A percentile compares a stretch with the other conserved stretches of the same genome.
Conservation (phyloP, 495 filamentous ascomycete species). For the Penicillium soppii region DNA sequence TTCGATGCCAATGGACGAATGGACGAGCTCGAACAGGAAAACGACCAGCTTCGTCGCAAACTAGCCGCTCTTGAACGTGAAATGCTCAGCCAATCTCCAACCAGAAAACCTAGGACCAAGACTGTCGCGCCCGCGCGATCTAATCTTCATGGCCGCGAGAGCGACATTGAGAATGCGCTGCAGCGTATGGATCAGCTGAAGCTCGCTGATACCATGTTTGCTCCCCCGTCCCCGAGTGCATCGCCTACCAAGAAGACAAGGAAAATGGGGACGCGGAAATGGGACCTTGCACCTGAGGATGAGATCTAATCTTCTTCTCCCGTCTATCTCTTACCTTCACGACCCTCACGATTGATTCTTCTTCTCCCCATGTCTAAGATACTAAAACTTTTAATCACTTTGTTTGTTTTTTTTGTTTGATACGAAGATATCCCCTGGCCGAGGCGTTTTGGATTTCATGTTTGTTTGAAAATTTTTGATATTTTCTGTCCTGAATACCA, state of each 20-base stretch:
- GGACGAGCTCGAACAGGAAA: slow-evolving; percentile 48
- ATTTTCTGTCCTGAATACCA: slow-evolving; percentile 1
- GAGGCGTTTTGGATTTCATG: slow-evolving; percentile 20
- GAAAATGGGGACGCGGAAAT: slow-evolving; percentile 56
- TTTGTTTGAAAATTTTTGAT: slow-evolving; percentile 1
- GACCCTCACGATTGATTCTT: slow-evolving; percentile 23
- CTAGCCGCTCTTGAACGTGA: slow-evolving; percentile 49
- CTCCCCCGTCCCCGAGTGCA: slow-evolving; percentile 21
- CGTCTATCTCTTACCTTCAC: slow-evolving; percentile 1
- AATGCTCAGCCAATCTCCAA: slow-evolving; percentile 44
- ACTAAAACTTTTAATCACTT: neutral
- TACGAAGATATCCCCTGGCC: slow-evolving; percentile 13
- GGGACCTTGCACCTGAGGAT: slow-evolving; percentile 57
- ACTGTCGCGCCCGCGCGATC: slow-evolving; percentile 24
- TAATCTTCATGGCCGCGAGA: slow-evolving; percentile 37
- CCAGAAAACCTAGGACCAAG: slow-evolving; percentile 39
- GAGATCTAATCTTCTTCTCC: slow-evolving; percentile 31
- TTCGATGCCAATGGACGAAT: slow-evolving; percentile 31
- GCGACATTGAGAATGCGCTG: slow-evolving; percentile 44
- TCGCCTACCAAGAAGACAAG: slow-evolving; percentile 46
- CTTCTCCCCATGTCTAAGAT: slow-evolving; percentile 1
- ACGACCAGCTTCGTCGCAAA: slow-evolving; percentile 45
- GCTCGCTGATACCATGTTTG: slow-evolving; percentile 41
- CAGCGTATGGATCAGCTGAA: slow-evolving; percentile 45
- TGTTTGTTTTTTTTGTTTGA: slow-evolving; percentile 14